Evolutionary conservation across 176 grass and related monocot species (phyloP), one percentile per base, ranked within the genome.

Genomic region (Raddia guianensis): DNA sequence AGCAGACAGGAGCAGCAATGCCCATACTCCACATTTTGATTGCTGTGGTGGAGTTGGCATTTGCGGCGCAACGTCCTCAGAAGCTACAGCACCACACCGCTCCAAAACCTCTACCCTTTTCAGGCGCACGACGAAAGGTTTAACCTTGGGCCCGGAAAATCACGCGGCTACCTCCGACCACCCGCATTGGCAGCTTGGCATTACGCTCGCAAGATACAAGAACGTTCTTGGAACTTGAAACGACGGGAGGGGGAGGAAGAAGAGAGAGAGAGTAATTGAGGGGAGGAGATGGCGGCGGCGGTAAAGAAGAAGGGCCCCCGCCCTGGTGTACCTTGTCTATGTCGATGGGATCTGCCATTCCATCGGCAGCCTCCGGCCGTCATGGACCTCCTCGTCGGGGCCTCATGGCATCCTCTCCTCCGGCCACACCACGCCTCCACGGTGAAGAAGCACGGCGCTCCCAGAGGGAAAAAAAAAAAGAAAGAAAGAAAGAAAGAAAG

Each of bases 291-390:
- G 50, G 44, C 43, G 14, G 60, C 14, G 16, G 52, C 2, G 54
- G 68, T 52, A 6, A 2, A 15, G 12, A 32, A 13, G 52, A 54
- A n/a, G 33, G 7, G 12, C 8, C 53, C 53, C 53, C 1, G 15
- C 52, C 15, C 15, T 12, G 52, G 1, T 15, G 14, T 60, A 97
- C 93, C 93, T 97, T 97, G 74, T 93, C 90, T 80, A 86, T 88
- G 88, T 93, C 90, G 82, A 85, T 76, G 88, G 80, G 93, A 97
- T 97, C 93, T 97, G 90, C 93, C 93, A 97, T 97, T 93, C 88
- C 88, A 85, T 89, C 76, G 83, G 80, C 72, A 9, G 82, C 76
- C 76, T 69, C 72, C 68, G 85, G 79, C 93, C 77, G 80, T 97
- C 93, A 97, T 97, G 79, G 88, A 82, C 47, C 49, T 84, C 16